Percentiles rank a stretch among this genome's conserved stretches.
These are phyloP conservation scores for Daldinia bambusicola DNA, from an alignment of 495 filamentous ascomycete species.

Conservation along the genomic window DNA sequence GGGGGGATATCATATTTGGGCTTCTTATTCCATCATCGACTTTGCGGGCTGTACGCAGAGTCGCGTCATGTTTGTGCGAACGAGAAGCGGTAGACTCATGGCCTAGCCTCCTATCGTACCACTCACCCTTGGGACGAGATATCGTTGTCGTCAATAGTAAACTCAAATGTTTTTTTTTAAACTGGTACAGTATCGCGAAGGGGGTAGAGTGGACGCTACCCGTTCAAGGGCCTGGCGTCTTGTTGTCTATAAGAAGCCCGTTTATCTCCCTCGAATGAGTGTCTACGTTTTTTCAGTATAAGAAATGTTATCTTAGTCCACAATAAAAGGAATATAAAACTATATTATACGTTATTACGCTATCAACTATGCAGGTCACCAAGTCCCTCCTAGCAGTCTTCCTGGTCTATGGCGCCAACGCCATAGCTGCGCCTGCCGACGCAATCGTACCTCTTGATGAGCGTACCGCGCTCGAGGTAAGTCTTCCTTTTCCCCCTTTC, in stretches of 20 bases:
- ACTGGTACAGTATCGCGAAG: neutral
- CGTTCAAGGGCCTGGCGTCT: neutral
- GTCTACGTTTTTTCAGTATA: neutral
- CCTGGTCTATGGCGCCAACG: conserved; percentile 38
- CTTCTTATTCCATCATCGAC: conserved; percentile 16
- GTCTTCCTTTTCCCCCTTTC: neutral
- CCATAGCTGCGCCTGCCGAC: conserved; percentile 36
- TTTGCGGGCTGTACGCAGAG: neutral
- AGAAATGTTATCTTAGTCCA: neutral
- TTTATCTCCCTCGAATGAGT: neutral
- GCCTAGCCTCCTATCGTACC: neutral
- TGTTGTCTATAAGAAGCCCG: conserved; percentile 26
- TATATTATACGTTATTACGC: neutral
- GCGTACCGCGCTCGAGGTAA: conserved; percentile 14
- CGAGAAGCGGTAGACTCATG: too few species aligned
- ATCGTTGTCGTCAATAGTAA: conserved; percentile 42
- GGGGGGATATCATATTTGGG: neutral
- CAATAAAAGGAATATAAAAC: neutral
- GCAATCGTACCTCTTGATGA: conserved; percentile 7
- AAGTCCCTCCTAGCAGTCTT: conserved; percentile 43
- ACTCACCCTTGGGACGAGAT: conserved; percentile 12
- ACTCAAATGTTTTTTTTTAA: conserved; percentile 21
- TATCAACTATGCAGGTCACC: conserved; percentile 35
- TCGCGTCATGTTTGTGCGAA: conserved; percentile 29
- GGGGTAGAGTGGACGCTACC: neutral